Percentiles rank a stretch among this genome's conserved stretches.
phyloP scores from a whole-genome alignment of 805 yeast species.

The Wickerhamiella hasegawae region DNA sequence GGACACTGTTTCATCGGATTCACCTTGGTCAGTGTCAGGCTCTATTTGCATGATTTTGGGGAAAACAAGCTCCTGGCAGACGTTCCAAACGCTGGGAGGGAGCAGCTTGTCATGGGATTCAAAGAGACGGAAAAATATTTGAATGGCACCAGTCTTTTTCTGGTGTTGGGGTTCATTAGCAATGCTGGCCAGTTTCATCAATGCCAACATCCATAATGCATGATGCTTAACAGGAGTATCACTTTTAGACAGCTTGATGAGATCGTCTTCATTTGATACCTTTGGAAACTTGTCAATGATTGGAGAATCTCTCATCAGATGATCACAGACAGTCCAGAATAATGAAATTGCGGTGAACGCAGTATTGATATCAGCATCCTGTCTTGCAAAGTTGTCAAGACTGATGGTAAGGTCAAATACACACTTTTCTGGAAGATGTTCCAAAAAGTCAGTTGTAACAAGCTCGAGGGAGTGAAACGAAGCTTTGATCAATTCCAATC shows the following conservation, averaged over 20 bases:
- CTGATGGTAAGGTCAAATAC: conserved; percentile 54
- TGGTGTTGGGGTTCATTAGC: conserved; percentile 55
- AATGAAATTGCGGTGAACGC: conserved; percentile 84
- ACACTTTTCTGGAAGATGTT: conserved; percentile 50
- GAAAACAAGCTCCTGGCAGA: conserved; percentile 50
- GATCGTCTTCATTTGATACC: conserved; percentile 6
- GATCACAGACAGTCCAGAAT: conserved; percentile 84
- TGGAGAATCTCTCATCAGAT: conserved; percentile 23
- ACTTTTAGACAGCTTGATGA: conserved; percentile 16
- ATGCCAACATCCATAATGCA: conserved; percentile 47
- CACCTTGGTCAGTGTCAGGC: conserved; percentile 13
- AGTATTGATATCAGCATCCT: conserved; percentile 60
- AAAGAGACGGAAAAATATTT: conserved; percentile 70
- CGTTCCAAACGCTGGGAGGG: conserved; percentile 41
- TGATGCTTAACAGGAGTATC: conserved; percentile 14
- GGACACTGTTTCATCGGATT: conserved; percentile 46
- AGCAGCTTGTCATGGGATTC: conserved; percentile 49
- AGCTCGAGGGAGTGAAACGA: conserved; percentile 74
- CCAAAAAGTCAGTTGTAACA: conserved; percentile 72
- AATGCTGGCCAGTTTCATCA: conserved; percentile 44
- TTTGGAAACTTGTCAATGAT: conserved; percentile 10
- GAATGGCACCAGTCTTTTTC: conserved; percentile 79
- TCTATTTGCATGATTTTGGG: conserved; percentile 21
- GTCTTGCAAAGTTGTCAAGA: conserved; percentile 54
- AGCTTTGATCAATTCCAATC: conserved; percentile 35